These are phyloP conservation scores for Populus hybrid DNA, from an alignment of 441 rosid species.

Conservation along the genomic window DNA sequence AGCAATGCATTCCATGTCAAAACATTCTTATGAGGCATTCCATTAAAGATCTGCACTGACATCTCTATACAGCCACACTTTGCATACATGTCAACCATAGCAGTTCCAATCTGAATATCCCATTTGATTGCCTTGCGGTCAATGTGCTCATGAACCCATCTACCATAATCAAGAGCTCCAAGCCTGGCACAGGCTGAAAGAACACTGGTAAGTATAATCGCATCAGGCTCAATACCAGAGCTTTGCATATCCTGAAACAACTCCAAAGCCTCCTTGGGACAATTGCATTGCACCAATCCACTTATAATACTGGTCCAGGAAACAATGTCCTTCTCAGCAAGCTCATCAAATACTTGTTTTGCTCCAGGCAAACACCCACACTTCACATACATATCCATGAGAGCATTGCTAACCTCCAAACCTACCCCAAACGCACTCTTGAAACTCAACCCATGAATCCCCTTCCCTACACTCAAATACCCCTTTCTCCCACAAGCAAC, in stretches of 20 bases:
- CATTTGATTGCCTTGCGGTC: constrained; percentile 7
- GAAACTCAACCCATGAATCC: constrained; percentile 40
- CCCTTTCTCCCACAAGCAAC: constrained; percentile 63
- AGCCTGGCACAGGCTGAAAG: constrained; percentile 25
- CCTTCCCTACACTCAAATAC: constrained; percentile 44
- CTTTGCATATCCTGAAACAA: constrained; percentile 45
- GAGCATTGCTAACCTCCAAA: constrained; percentile 43
- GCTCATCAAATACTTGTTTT: constrained; percentile 36
- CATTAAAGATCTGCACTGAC: constrained; percentile 23
- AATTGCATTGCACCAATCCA: neutral
- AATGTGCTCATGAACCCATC: constrained; percentile 21
- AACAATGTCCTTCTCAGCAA: constrained; percentile 41
- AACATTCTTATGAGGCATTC: constrained; percentile 20
- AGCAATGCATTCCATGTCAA: constrained; percentile 28
- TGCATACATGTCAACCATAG: constrained; percentile 24
- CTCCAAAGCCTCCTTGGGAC: constrained; percentile 42
- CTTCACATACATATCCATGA: constrained; percentile 62
- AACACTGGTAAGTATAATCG: constrained; percentile 38
- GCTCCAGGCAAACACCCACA: constrained; percentile 54
- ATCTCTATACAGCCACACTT: constrained; percentile 29
- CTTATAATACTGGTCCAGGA: constrained; percentile 60
- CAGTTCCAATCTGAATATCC: constrained; percentile 22
- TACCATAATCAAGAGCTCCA: constrained; percentile 28
- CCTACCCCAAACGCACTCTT: constrained; percentile 39
- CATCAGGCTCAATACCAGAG: constrained; percentile 42